Base-by-base conservation (phyloP, 2,329 filamentous ascomycete genomes). In the Coniochaeta sp. region DNA sequence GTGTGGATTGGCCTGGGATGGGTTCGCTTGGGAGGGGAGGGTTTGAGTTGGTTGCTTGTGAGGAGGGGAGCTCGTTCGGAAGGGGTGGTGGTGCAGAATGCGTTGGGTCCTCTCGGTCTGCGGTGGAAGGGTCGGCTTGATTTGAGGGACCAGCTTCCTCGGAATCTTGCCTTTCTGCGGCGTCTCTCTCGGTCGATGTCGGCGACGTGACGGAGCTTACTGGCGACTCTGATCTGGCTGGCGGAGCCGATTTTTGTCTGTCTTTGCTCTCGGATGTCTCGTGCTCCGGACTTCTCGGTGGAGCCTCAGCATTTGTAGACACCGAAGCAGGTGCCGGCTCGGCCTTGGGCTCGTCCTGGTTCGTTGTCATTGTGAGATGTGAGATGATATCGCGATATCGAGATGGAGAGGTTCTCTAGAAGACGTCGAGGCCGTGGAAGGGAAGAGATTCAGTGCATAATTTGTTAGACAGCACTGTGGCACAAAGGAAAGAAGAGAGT, bases 21-120 rank as follows among this genome's bases (percentile, higher is more conserved):
- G 65, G 64, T 31, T 68, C 65, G 60, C 64, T 63, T 33, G 65
- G 65, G 17, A 68, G 63, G 8, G 65, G 66, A 34, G 64, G 66
- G 6, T 44, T 8, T 6, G 58, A 26, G n/a, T 44, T 19, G 28
- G 26, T 31, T 17, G 38, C 17, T 22, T 57, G 54, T n/a, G 28
- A 2, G 9, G 54, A 31, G 14, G 38, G 17, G 12, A 31, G 54
- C 26, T 57, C 54, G 54, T 16, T 36, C 9, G 54, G 54, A 5
- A 57, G 54, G n/a, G n/a, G n/a, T 11, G 54, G 54, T 34, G 54
- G 31, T 22, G 54, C 54, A 17, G 54, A 57, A 16, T 31, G 17
- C 2, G 54, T 24, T 36, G 31, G 4, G 11, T 57, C 11, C 17
- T 36, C 28, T 57, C 22, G 9, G n/a, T 24, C 26, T 36, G 2